Base-by-base conservation (phyloP, 2,329 filamentous ascomycete species). In the Orbilia quercus region DNA sequence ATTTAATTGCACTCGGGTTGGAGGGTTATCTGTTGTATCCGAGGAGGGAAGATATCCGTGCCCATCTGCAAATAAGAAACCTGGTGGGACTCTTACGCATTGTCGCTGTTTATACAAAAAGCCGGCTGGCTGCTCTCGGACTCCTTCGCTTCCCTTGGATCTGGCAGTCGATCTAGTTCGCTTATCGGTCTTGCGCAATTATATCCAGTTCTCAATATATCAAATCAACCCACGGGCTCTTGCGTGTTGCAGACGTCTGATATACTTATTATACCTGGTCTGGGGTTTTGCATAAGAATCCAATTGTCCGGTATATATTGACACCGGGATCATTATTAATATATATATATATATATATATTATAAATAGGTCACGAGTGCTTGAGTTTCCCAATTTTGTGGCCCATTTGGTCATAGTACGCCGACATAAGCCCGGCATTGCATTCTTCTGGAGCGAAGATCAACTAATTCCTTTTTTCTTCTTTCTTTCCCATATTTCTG, bases 141-240 rank as follows among this genome's bases (percentile, higher is more conserved):
- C 60, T 73, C 69, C 60, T 73, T 73, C 69, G 69, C 69, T 73
- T 73, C 69, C n/a, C 50, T 40, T 66, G 60, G 69, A 73, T 73
- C 69, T 73, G 60, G 69, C 60, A 66, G 69, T 62, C 50, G 54
- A 73, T 73, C 69, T 73, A 53, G 59, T 72, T 73, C 69, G 69
- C 69, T 73, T 73, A 73, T 73, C 69, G 53, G 60, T 40, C 55
- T 73, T 73, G 69, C 69, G 69, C 60, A 73, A 73, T 53, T 59
- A 59, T 60, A 65, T 42, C 51, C 34, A 54, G 65, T 28, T 40
- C 6, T 57, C 36, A 44, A 54, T 23, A 20, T 51, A 65, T 55
- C 54, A 65, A n/a, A 57, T 34, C 63, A 67, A 50, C 18, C 34
- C 53, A 50, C 45, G 45, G 23, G 23, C 20, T 50, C 45, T 31